Evolutionary conservation across 1,284 basidiomycete species (phyloP).

Genomic region (Mycena sp.): DNA sequence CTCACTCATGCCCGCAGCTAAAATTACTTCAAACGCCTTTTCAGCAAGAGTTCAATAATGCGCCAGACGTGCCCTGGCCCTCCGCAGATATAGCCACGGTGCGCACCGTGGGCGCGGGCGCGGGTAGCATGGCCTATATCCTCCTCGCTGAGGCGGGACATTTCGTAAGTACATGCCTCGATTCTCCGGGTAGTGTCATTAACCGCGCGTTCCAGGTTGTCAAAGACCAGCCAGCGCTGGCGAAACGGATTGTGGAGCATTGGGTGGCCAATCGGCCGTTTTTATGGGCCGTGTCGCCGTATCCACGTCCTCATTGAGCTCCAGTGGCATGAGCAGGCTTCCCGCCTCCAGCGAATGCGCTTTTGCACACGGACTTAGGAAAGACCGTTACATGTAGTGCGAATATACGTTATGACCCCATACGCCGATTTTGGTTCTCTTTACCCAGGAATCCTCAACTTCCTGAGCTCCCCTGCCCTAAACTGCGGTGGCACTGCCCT

Average conservation of each 20-base stretch:
- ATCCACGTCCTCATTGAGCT: no score
- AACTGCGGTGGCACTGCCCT: no score
- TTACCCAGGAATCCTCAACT: no score
- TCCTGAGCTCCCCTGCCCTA: no score
- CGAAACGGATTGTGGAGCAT: conserved; percentile 37
- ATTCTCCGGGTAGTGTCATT: background rate
- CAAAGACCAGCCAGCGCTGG: conserved; percentile 34
- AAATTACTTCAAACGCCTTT: conserved; percentile 38
- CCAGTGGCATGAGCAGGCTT: no score
- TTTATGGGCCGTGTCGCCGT: no score
- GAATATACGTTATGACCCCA: no score
- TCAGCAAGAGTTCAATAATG: conserved; percentile 36
- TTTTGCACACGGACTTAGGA: no score
- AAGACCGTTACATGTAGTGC: no score
- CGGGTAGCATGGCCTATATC: conserved; percentile 40
- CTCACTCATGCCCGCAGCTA: conserved; percentile 29
- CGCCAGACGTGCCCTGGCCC: conserved; percentile 42
- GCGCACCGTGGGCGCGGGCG: conserved; percentile 40
- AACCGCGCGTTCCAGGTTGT: conserved; percentile 19
- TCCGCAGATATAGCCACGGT: conserved; percentile 36
- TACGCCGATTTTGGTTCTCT: no score
- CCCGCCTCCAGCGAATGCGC: no score
- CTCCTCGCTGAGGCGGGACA: conserved; percentile 39
- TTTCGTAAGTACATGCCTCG: conserved; percentile 31
- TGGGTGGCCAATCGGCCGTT: conserved; percentile 36